A percentile compares a stretch with the other conserved stretches of the same genome.
phyloP scores from a whole-genome alignment of 495 filamentous ascomycete genomes.

The Aspergillus nidulans region DNA sequence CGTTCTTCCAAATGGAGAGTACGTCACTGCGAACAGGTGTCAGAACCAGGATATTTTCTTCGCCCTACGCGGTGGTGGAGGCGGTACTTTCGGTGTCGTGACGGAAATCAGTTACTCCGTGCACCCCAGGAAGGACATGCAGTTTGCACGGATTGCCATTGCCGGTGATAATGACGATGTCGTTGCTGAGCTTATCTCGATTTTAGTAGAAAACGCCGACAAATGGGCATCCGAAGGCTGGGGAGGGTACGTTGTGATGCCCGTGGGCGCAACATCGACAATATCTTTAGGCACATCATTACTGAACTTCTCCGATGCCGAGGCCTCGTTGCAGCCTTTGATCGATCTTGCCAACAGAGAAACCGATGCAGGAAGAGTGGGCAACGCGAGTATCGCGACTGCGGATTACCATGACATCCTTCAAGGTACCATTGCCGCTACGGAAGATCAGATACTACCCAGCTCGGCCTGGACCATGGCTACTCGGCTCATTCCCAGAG shows the following conservation, averaged over 20 bases:
- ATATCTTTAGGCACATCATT: conserved; percentile 12
- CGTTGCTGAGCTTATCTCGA: conserved; percentile 21
- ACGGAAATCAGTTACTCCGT: conserved; percentile 24
- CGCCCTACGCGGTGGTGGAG: conserved; percentile 51
- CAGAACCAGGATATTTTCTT: conserved; percentile 55
- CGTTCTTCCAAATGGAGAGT: conserved; percentile 45
- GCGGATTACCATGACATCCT: conserved; percentile 1
- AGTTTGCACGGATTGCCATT: conserved; percentile 23
- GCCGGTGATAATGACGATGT: conserved; percentile 23
- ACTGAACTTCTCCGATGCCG: conserved; percentile 8
- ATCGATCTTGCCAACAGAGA: conserved; percentile 7
- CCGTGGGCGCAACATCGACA: neutral
- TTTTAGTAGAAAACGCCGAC: conserved; percentile 29
- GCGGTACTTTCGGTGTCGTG: conserved; percentile 48
- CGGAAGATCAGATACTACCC: neutral
- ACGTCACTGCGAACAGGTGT: conserved; percentile 39
- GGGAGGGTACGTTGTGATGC: conserved; percentile 33
- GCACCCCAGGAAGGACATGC: conserved; percentile 29
- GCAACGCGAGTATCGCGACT: conserved; percentile 4
- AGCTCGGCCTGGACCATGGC: conserved; percentile 6
- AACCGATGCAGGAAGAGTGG: neutral
- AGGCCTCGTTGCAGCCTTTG: conserved; percentile 12
- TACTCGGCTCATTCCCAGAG: conserved; percentile 10
- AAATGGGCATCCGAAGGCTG: conserved; percentile 40
- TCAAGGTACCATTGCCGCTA: neutral